Percentiles rank a stretch among this genome's conserved stretches.
Evolutionary conservation across 75 land plant species (phyloP).

Genomic region (Sequoia sempervirens): DNA sequence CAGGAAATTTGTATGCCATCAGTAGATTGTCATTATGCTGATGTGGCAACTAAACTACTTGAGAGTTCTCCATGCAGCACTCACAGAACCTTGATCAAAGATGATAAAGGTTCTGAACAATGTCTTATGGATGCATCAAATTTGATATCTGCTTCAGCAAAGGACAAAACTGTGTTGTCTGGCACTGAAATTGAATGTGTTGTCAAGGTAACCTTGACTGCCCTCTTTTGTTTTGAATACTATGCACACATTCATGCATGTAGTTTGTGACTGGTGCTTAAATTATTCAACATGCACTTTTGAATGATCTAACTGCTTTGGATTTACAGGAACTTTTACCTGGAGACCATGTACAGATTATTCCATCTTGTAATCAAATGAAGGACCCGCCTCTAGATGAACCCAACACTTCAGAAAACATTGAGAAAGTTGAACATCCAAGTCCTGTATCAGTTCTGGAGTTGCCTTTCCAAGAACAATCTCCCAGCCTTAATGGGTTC

Average conservation of each 20-base stretch:
- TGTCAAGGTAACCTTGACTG: not conserved
- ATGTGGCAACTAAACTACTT: not conserved
- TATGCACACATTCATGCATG: not conserved
- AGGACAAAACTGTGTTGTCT: not conserved
- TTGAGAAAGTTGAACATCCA: constrained; percentile 39
- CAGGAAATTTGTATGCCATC: not conserved
- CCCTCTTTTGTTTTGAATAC: not conserved
- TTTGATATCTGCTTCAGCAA: constrained; percentile 1
- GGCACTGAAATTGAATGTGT: not conserved
- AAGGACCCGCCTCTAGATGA: not conserved
- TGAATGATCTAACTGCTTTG: not conserved
- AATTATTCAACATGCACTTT: not conserved
- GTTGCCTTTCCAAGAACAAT: constrained; percentile 40
- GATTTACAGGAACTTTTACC: not conserved
- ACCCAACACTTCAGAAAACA: constrained; percentile 1
- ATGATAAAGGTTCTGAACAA: not conserved
- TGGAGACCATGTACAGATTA: not conserved
- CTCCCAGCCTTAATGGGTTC: constrained; percentile 31
- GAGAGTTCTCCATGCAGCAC: constrained; percentile 3
- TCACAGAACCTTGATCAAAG: not conserved
- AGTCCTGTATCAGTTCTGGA: constrained; percentile 84
- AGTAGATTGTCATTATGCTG: not conserved
- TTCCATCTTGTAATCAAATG: not conserved
- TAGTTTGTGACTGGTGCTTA: not conserved
- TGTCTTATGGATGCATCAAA: not conserved